phyloP scores from a whole-genome alignment of 768 basidiomycete genomes.

The Lyophyllum decastes region DNA sequence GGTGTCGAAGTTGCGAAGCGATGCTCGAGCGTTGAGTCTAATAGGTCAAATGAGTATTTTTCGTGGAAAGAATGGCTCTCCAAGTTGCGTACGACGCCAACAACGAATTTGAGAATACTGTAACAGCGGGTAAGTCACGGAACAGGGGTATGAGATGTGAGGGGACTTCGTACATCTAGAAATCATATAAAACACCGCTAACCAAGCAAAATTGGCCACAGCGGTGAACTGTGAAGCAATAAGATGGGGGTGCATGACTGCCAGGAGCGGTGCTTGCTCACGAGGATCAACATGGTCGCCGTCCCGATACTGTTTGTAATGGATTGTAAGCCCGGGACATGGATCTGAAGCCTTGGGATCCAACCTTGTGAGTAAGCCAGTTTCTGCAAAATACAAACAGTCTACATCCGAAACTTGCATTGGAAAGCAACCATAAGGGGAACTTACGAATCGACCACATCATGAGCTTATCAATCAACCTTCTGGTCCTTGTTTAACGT shows the following conservation, averaged over 20 bases:
- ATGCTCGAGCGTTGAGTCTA: neutral
- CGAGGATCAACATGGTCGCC: neutral
- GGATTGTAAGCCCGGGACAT: neutral
- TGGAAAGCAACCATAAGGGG: neutral
- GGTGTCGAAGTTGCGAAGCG: neutral
- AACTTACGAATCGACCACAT: conserved; percentile 4
- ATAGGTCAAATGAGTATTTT: neutral
- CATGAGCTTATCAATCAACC: conserved; percentile 4
- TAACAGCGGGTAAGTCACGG: neutral
- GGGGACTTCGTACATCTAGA: neutral
- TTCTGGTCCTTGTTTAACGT: neutral
- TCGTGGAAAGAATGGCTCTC: neutral
- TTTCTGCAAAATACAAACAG: neutral
- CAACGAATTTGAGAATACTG: conserved; percentile 3
- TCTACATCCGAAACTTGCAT: too few relatives aligned
- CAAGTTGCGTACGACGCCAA: neutral
- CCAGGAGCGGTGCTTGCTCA: neutral
- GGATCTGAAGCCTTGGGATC: too few relatives aligned
- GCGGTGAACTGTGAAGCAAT: neutral
- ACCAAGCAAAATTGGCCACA: neutral
- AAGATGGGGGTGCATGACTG: neutral
- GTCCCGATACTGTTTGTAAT: neutral
- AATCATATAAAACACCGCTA: neutral
- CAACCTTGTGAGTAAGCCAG: neutral
- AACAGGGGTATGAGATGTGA: neutral